Evolutionary conservation across 345 rosid species (phyloP).

Genomic region (Chamaenerion angustifolium): DNA sequence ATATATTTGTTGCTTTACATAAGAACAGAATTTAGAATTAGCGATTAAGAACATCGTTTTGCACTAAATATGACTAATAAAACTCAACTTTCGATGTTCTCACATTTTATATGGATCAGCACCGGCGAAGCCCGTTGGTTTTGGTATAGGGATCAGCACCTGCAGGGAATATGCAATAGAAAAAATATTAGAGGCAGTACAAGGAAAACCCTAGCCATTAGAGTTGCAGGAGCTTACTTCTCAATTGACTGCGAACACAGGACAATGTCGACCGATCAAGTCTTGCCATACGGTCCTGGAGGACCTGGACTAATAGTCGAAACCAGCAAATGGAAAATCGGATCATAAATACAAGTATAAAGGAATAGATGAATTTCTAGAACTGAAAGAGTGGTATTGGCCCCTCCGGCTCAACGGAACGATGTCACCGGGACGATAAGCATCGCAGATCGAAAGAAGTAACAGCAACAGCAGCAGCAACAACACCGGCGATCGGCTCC

Average conservation of each 20-base stretch:
- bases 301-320: slow-evolving; percentile 58
- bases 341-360: not conserved
- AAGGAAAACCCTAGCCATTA: not conserved
- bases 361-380: not conserved
- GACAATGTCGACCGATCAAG: slow-evolving; percentile 92
- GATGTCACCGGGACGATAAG: slow-evolving; percentile 86
- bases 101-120: slow-evolving; percentile 93
- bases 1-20: too few relatives aligned
- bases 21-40: not conserved
- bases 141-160: slow-evolving; percentile 84
- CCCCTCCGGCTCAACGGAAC: slow-evolving; percentile 98
- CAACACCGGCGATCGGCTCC: too few relatives aligned
- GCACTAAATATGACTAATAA: not conserved
- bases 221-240: slow-evolving; percentile 32
- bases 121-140: slow-evolving; percentile 79
- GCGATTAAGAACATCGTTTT: not conserved
- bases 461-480: slow-evolving; percentile 15
- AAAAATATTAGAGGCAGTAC: not conserved
- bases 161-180: slow-evolving; percentile 7
- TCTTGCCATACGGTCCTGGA: slow-evolving; percentile 91
- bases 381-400: slow-evolving; percentile 75
- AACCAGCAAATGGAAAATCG: slow-evolving; percentile 7
- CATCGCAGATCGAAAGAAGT: slow-evolving; percentile 30
- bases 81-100: slow-evolving; percentile 11
- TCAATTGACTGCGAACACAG: slow-evolving; percentile 82